phyloP scores from a whole-genome alignment of 306 rosid genomes.

The Argentina anserina region DNA sequence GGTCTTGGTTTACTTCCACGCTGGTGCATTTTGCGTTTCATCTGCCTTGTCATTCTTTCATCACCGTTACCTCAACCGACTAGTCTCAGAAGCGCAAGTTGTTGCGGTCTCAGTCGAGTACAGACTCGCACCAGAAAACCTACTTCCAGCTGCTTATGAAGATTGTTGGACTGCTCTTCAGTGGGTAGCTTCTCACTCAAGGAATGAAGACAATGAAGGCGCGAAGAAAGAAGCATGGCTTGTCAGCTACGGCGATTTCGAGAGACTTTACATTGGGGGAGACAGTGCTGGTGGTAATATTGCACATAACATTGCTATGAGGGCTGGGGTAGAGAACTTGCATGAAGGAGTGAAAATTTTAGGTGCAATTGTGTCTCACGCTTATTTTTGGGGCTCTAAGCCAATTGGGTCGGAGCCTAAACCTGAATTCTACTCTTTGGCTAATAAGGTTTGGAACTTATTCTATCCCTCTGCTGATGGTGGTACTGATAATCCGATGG shows the following conservation, averaged over 20 bases:
- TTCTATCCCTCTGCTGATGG: conserved; percentile 27
- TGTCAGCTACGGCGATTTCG: conserved; percentile 26
- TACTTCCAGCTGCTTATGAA: conserved; percentile 36
- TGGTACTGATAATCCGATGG: conserved; percentile 26
- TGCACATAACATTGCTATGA: conserved; percentile 37
- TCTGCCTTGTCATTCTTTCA: conserved; percentile 40
- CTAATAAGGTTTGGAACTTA: conserved; percentile 41
- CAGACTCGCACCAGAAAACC: conserved; percentile 41
- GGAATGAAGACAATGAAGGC: background rate
- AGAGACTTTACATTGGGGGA: conserved; percentile 35
- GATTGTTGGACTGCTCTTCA: conserved; percentile 42
- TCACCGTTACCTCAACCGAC: conserved; percentile 39
- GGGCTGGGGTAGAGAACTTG: conserved; percentile 34
- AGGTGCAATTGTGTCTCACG: conserved; percentile 34
- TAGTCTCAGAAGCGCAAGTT: conserved; percentile 36
- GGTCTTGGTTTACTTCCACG: conserved; percentile 47
- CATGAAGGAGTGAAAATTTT: conserved; percentile 20
- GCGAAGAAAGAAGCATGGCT: conserved; percentile 33
- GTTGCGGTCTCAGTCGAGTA: conserved; percentile 50
- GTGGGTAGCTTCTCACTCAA: conserved; percentile 40
- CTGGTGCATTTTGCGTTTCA: conserved; percentile 31
- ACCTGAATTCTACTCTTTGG: too few species aligned
- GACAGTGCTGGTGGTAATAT: conserved; percentile 47
- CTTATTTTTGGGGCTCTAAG: conserved; percentile 35
- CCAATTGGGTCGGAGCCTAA: conserved; percentile 23